Percentiles rank a stretch among this genome's conserved stretches.
Conservation (phyloP, 2,329 filamentous ascomycete species). For the Clarireedia monteithiana region DNA sequence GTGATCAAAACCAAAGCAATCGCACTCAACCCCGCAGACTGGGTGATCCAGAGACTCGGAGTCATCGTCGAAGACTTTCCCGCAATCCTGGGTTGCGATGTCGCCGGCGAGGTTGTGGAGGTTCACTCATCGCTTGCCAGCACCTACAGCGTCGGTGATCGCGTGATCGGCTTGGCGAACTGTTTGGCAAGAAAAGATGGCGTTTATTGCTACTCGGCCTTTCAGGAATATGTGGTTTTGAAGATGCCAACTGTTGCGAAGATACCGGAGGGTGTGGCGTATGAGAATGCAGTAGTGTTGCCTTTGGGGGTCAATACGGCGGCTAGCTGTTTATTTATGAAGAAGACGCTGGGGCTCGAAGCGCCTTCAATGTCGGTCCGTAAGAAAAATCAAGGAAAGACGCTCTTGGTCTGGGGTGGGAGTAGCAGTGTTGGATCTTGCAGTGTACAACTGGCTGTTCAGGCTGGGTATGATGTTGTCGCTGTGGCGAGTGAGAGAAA, state of each 20-base stretch:
- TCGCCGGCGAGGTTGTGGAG: conserved; percentile 32
- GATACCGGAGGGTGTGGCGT: conserved; percentile 25
- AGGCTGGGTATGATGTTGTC: conserved; percentile 35
- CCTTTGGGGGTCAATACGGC: conserved; percentile 28
- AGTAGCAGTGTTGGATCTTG: conserved; percentile 15
- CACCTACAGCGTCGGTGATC: conserved; percentile 33
- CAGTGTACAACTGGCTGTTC: conserved; percentile 17
- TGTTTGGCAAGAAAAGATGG: conserved; percentile 15
- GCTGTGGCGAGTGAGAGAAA: conserved; percentile 30
- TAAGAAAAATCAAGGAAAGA: conserved; percentile 6
- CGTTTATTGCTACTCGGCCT: conserved; percentile 22
- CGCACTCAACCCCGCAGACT: conserved; percentile 37
- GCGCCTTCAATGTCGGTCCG: not conserved
- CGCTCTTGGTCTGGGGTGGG: conserved; percentile 20
- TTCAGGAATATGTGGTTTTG: conserved; percentile 26
- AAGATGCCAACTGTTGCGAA: conserved; percentile 10
- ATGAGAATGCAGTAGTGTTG: conserved; percentile 25
- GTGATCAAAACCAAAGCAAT: conserved; percentile 33
- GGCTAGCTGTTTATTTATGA: conserved; percentile 25
- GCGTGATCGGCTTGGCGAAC: conserved; percentile 32
- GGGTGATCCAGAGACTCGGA: conserved; percentile 6
- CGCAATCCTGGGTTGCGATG: conserved; percentile 37
- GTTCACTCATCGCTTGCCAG: conserved; percentile 28
- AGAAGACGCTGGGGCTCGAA: conserved; percentile 9
- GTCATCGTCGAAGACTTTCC: conserved; percentile 23